phyloP scores from a whole-genome alignment of 2,329 filamentous ascomycete species.

The Tolypocladium paradoxum region DNA sequence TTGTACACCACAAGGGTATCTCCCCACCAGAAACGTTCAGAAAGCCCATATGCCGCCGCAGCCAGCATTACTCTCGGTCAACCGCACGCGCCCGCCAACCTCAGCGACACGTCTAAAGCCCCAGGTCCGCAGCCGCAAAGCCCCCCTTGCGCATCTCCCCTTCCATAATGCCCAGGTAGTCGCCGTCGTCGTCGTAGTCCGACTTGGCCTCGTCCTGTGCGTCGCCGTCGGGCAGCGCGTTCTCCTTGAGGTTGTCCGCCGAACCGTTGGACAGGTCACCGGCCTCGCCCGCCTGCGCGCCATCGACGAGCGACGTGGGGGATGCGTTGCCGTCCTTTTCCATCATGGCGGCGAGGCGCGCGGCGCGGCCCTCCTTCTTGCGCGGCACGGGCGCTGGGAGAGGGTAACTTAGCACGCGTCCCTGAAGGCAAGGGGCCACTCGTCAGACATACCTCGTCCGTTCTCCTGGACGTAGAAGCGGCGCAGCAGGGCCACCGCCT shows the following conservation, averaged over 20 bases:
- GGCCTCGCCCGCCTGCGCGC: neutral
- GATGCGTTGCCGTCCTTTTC: slow-evolving; percentile 24
- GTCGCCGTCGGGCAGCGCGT: neutral
- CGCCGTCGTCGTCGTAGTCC: neutral
- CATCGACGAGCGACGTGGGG: neutral
- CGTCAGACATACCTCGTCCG: slow-evolving; percentile 56
- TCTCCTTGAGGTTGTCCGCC: neutral
- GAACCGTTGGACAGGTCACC: neutral
- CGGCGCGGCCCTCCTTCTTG: slow-evolving; percentile 45
- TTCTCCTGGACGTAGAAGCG: slow-evolving; percentile 98
- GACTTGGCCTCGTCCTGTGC: neutral
- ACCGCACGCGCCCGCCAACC: neutral
- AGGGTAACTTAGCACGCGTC: slow-evolving; percentile 4
- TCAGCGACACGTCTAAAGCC: neutral
- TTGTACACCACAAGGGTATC: neutral
- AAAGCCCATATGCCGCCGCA: neutral
- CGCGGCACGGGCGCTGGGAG: slow-evolving; percentile 36
- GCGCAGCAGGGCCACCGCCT: slow-evolving; percentile 83
- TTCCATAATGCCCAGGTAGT: slow-evolving; percentile 1
- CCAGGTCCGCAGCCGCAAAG: neutral
- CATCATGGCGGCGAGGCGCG: slow-evolving; percentile 41
- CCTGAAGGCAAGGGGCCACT: neutral
- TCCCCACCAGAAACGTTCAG: neutral
- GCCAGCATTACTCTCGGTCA: neutral
- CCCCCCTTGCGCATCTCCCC: slow-evolving; percentile 1